Conservation (phyloP, 805 yeast genomes). For the Geotrichum ghanense region DNA sequence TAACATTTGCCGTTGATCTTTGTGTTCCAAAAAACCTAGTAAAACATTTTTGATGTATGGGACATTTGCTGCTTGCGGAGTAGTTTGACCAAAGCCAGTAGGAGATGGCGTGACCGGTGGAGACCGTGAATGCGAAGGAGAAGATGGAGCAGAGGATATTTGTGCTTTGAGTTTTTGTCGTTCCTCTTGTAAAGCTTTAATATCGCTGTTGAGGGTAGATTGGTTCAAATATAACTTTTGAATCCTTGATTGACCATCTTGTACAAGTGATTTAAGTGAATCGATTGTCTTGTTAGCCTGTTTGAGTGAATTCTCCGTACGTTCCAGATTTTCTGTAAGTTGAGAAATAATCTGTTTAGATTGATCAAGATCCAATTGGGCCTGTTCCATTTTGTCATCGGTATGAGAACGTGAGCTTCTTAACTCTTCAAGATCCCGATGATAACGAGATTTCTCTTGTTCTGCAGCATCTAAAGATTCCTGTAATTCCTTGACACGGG, state of each 20-base stretch:
- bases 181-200: slow-evolving; percentile 19
- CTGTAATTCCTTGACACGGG: slow-evolving; percentile 33
- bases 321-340: slow-evolving; percentile 16
- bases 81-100: slow-evolving; percentile 18
- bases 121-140: not conserved
- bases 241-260: slow-evolving; percentile 26
- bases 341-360: slow-evolving; percentile 11
- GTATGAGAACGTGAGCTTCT: slow-evolving; percentile 17
- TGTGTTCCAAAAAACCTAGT: slow-evolving; percentile 84
- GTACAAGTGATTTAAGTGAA: slow-evolving; percentile 24
- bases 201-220: slow-evolving; percentile 23
- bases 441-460: slow-evolving; percentile 24
- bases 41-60: slow-evolving; percentile 83
- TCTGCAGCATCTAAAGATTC: slow-evolving; percentile 25
- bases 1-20: slow-evolving; percentile 77
- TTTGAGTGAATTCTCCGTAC: slow-evolving; percentile 19
- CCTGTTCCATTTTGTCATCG: slow-evolving; percentile 14
- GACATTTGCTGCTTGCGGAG: slow-evolving; percentile 28
- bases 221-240: slow-evolving; percentile 27
- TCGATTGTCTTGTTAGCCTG: slow-evolving; percentile 22
- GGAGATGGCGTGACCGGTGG: slow-evolving; percentile 4
- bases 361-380: slow-evolving; percentile 23
- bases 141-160: not conserved
- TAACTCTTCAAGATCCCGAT: slow-evolving; percentile 14
- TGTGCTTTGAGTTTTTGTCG: slow-evolving; percentile 12